Evolutionary conservation across 371 early-diverging fungal genomes (phyloP).

Genomic region (Rhizomucor pusillus): DNA sequence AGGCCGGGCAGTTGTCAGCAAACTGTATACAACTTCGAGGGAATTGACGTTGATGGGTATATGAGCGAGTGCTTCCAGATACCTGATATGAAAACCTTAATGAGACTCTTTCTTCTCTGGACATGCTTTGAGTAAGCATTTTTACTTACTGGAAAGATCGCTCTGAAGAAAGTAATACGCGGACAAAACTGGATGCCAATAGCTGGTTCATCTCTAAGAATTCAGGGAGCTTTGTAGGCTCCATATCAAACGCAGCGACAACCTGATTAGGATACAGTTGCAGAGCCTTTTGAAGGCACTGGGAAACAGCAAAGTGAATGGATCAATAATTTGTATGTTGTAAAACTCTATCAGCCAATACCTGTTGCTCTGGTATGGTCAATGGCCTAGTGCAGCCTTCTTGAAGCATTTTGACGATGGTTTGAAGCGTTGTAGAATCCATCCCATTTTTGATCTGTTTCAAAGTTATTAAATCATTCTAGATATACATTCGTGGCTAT

Average conservation of each 20-base stretch:
- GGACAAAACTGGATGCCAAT: slow-evolving; percentile 29
- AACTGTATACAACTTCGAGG: slow-evolving; percentile 65
- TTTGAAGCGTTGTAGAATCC: too few species aligned
- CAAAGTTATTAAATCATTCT: too few species aligned
- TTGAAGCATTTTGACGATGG: too few species aligned
- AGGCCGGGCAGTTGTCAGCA: slow-evolving; percentile 35
- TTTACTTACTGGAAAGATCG: slow-evolving; percentile 5
- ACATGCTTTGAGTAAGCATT: too few species aligned
- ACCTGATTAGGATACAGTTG: slow-evolving; percentile 2
- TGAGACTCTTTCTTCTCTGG: too few species aligned
- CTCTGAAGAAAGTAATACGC: slow-evolving; percentile 10
- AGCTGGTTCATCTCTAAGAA: slow-evolving; percentile 39
- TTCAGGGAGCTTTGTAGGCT: slow-evolving; percentile 20
- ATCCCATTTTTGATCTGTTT: too few species aligned
- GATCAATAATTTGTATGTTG: background rate
- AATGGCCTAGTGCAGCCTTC: slow-evolving; percentile 25
- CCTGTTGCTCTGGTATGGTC: slow-evolving; percentile 43
- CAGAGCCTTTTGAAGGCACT: slow-evolving; percentile 11
- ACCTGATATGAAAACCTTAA: slow-evolving; percentile 20
- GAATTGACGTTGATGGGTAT: slow-evolving; percentile 35
- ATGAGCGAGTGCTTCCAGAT: slow-evolving; percentile 29
- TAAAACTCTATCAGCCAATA: background rate
- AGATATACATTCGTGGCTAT: too few species aligned
- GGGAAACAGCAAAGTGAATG: background rate
- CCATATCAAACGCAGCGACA: slow-evolving; percentile 7